Evolutionary conservation across 1,284 basidiomycete species (phyloP).

Genomic region (Stereum hirsutum): DNA sequence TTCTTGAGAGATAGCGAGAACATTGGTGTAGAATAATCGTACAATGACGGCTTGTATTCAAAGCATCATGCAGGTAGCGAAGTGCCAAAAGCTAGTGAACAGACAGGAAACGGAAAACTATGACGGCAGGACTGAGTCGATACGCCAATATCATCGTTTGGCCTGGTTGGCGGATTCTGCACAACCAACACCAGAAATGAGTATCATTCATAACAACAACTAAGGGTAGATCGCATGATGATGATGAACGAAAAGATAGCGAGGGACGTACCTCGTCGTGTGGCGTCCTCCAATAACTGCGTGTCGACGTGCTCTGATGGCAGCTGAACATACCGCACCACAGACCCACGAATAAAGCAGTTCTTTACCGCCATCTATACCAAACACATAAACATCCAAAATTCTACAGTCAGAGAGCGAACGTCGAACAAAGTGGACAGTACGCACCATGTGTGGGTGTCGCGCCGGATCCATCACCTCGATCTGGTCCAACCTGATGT

Average conservation of each 20-base stretch:
- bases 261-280: slow-evolving; percentile 70
- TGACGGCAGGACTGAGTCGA: neutral
- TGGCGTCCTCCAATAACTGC: slow-evolving; percentile 94
- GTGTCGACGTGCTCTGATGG: slow-evolving; percentile 93
- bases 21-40: neutral
- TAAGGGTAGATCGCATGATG: too few species aligned
- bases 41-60: neutral
- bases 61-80: too few species aligned
- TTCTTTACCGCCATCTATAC: slow-evolving; percentile 96
- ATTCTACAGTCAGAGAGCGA: neutral
- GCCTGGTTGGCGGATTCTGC: slow-evolving; percentile 2
- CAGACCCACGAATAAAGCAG: slow-evolving; percentile 97
- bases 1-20: neutral
- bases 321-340: slow-evolving; percentile 95
- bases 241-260: too few species aligned
- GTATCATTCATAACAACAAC: neutral
- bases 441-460: slow-evolving; percentile 93
- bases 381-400: too few species aligned
- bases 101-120: neutral
- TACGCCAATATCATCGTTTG: neutral
- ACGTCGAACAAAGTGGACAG: neutral
- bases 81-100: too few species aligned
- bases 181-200: neutral
- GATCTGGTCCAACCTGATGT: slow-evolving; percentile 94
- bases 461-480: slow-evolving; percentile 86